Conservation (phyloP, 345 rosid species). For the Corchorus olitorius region DNA sequence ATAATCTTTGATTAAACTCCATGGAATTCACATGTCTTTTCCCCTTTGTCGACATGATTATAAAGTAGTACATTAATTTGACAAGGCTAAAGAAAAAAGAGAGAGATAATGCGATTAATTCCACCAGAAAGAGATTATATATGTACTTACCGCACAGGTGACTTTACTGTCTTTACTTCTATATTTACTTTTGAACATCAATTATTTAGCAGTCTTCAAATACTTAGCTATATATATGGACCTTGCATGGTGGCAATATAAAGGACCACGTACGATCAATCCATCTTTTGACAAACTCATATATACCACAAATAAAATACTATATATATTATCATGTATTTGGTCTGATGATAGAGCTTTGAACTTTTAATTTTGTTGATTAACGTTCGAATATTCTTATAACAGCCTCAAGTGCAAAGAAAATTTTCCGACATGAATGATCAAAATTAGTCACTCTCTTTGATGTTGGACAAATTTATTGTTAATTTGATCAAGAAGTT, state of each 20-base stretch:
- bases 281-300: not conserved
- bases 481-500: not conserved
- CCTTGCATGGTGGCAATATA: no score
- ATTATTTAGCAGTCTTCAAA: not conserved
- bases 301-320: not conserved
- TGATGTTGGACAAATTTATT: not conserved
- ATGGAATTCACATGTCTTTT: not conserved
- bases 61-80: not conserved
- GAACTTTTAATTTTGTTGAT: no score
- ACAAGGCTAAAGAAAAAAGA: not conserved
- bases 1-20: not conserved
- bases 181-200: not conserved
- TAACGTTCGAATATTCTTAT: no score
- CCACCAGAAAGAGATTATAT: not conserved
- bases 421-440: no score
- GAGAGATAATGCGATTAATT: not conserved
- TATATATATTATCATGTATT: no score
- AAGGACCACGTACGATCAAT: not conserved
- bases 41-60: not conserved
- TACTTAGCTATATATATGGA: no score
- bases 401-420: no score
- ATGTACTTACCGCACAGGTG: not conserved
- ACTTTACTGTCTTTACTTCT: not conserved
- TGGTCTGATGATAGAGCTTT: no score
- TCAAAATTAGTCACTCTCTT: not conserved